Evolutionary conservation across 2,329 filamentous ascomycete species (phyloP).

Genomic region (Lachnellula suecica): DNA sequence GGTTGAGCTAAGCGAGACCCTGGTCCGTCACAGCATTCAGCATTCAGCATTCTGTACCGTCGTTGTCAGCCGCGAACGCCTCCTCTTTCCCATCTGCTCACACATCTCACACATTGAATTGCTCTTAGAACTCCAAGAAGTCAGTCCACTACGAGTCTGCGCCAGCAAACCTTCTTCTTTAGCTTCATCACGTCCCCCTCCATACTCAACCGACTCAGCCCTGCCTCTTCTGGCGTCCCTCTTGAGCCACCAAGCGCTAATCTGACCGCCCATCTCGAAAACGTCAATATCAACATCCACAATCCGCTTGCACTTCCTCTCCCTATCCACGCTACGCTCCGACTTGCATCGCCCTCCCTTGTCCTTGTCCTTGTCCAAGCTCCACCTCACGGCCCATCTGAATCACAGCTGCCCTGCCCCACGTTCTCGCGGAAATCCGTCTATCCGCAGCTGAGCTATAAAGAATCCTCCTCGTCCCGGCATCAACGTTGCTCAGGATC

Average conservation of each 20-base stretch:
- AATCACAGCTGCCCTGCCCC: slow-evolving; percentile 14
- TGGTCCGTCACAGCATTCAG: no score
- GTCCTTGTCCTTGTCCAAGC: slow-evolving; percentile 13
- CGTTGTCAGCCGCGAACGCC: neutral
- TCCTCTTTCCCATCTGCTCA: neutral
- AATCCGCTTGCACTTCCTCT: neutral
- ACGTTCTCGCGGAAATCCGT: slow-evolving; percentile 15
- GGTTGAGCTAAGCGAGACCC: neutral
- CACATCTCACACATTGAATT: neutral
- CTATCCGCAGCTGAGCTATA: slow-evolving; percentile 21
- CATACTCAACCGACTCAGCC: slow-evolving; percentile 8
- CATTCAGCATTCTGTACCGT: neutral
- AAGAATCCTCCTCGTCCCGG: slow-evolving; percentile 17
- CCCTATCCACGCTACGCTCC: no score
- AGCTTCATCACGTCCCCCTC: neutral
- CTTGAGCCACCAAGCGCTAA: neutral
- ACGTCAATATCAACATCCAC: neutral
- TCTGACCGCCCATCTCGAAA: slow-evolving; percentile 13
- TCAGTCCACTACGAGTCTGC: neutral
- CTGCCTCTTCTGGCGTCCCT: slow-evolving; percentile 8
- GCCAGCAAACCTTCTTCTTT: neutral
- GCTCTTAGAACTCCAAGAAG: neutral
- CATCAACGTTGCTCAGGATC: slow-evolving; percentile 11
- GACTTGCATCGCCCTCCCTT: no score
- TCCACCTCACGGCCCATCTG: slow-evolving; percentile 4